Conservation (phyloP, 1,284 basidiomycete genomes). For the Tilletia setariae region DNA sequence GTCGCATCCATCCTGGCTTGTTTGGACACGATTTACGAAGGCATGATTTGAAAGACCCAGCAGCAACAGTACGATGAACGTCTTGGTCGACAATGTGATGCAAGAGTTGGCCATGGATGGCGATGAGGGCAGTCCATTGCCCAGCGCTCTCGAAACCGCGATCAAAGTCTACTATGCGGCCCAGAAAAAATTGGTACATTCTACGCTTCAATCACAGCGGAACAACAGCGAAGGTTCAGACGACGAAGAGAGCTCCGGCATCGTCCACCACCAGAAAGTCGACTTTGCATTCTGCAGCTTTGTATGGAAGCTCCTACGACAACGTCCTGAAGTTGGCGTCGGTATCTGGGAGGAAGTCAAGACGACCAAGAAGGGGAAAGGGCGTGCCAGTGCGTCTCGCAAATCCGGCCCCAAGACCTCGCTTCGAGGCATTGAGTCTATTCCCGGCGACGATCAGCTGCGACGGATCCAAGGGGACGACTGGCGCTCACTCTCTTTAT, state of each 20-base stretch:
- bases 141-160: neutral
- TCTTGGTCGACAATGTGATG: neutral
- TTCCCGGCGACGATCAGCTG: neutral
- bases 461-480: neutral
- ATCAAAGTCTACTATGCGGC: neutral
- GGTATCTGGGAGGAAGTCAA: neutral
- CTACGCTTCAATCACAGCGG: no score
- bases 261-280: neutral
- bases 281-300: neutral
- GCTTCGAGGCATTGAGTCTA: neutral
- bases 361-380: neutral
- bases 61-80: neutral
- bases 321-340: neutral
- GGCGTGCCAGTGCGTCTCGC: neutral
- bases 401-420: neutral
- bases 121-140: neutral
- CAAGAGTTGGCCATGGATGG: slow-evolving; percentile 13
- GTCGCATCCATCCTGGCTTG: no score
- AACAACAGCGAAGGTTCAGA: no score
- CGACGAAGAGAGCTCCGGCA: neutral
- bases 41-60: no score
- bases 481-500: neutral
- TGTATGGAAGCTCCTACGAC: neutral
- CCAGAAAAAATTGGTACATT: no score
- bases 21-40: no score